Evolutionary conservation across 306 rosid species (phyloP).

Genomic region (Fragaria nilgerrensis): DNA sequence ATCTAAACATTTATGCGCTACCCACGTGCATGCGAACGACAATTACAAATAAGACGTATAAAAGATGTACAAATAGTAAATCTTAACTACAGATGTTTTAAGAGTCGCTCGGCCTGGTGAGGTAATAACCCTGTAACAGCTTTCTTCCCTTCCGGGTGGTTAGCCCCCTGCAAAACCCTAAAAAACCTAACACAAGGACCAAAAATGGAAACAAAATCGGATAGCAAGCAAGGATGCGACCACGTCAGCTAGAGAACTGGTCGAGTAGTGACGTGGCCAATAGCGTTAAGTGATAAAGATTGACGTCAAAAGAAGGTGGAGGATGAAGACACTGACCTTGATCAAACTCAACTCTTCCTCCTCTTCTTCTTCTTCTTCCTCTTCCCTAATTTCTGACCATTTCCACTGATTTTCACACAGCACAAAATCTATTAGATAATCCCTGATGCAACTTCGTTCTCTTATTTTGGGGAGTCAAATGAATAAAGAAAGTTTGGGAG

Average conservation of each 20-base stretch:
- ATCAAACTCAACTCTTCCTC: not conserved
- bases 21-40: fast-evolving
- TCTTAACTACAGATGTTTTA: not conserved
- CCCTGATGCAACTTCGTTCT: not conserved
- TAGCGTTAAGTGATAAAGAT: conserved; percentile 10
- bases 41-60: not conserved
- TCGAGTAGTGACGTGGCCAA: conserved; percentile 8
- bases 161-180: not conserved
- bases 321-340: not conserved
- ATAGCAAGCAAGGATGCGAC: not conserved
- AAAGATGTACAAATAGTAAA: not conserved
- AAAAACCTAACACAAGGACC: not conserved
- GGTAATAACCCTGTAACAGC: not conserved
- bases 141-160: not conserved
- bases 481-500: not conserved
- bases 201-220: not conserved
- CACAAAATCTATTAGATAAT: not conserved
- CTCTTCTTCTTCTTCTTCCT: not conserved
- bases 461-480: not conserved
- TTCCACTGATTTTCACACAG: not conserved
- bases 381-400: not conserved
- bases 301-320: conserved; percentile 16
- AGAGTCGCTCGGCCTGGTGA: not conserved
- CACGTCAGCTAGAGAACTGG: not conserved
- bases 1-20: not conserved